These are phyloP conservation scores for Styphnolobium japonicum DNA, from an alignment of 306 rosid genomes.

Conservation along the genomic window DNA sequence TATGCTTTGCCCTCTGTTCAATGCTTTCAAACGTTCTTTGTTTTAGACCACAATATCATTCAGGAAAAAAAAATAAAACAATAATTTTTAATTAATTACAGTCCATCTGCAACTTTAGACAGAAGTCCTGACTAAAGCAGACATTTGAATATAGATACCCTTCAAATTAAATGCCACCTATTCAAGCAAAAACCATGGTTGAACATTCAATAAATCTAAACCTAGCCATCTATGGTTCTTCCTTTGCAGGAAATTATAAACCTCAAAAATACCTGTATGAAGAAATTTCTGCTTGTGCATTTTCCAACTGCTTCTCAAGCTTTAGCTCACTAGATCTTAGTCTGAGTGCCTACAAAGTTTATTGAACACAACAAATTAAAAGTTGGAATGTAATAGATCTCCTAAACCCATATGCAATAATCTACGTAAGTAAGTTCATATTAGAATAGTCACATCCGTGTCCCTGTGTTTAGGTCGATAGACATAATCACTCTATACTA, in stretches of 20 bases:
- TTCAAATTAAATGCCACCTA: background rate
- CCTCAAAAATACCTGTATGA: constrained; percentile 61
- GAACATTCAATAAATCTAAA: background rate
- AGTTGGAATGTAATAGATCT: constrained; percentile 8
- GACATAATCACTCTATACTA: background rate
- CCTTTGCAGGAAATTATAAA: background rate
- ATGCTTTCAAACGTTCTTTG: background rate
- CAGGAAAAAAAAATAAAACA: background rate
- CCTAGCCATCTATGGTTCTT: background rate
- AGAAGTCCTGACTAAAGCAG: background rate
- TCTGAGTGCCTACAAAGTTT: constrained; percentile 72
- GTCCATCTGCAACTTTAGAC: constrained; percentile 4
- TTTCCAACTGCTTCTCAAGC: constrained; percentile 91
- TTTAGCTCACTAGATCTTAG: constrained; percentile 88
- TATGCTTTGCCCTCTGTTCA: background rate
- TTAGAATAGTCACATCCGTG: background rate
- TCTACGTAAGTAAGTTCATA: background rate
- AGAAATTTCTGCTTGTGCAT: constrained; percentile 72
- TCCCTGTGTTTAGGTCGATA: background rate
- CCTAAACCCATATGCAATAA: constrained; percentile 14
- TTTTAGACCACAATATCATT: background rate
- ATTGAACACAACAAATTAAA: constrained; percentile 23
- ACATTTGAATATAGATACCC: background rate
- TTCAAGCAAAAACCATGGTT: background rate
- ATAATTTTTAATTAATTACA: background rate